A percentile compares a stretch with the other conserved stretches of the same genome.
Evolutionary conservation across 768 basidiomycete species (phyloP).

Genomic region (Ramaria sp.): DNA sequence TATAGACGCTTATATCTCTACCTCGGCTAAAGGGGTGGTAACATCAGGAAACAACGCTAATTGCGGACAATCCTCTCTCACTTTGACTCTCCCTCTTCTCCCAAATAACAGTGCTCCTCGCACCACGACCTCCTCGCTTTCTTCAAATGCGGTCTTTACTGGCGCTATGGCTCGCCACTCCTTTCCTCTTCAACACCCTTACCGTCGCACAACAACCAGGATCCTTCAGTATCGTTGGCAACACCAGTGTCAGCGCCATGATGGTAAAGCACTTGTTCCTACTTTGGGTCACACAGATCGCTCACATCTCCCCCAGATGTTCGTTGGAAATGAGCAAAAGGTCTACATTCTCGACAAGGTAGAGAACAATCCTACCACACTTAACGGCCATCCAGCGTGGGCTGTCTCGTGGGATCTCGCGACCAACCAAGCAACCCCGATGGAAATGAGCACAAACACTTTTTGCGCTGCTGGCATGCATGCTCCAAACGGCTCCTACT

Average conservation of each 20-base stretch:
- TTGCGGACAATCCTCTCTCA: background rate
- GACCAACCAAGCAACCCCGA: slow-evolving; percentile 43
- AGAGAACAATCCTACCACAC: slow-evolving; percentile 57
- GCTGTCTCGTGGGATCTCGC: slow-evolving; percentile 63
- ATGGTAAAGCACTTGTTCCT: slow-evolving; percentile 29
- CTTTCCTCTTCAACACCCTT: background rate
- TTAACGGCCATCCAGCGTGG: slow-evolving; percentile 61
- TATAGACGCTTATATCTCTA: too few species aligned
- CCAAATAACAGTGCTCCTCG: background rate
- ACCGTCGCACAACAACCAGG: slow-evolving; percentile 18
- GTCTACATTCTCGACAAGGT: slow-evolving; percentile 92
- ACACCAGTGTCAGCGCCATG: slow-evolving; percentile 41
- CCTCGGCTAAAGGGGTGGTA: too few species aligned
- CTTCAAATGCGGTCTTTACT: slow-evolving; percentile 2
- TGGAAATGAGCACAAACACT: slow-evolving; percentile 64
- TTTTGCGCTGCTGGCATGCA: slow-evolving; percentile 83
- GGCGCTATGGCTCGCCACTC: slow-evolving; percentile 4
- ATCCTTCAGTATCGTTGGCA: slow-evolving; percentile 34
- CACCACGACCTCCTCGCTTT: background rate
- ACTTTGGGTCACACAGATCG: background rate
- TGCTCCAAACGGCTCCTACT: slow-evolving; percentile 67
- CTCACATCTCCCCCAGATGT: slow-evolving; percentile 40
- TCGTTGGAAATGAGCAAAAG: slow-evolving; percentile 66
- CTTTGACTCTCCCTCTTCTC: background rate
- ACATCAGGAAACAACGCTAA: too few species aligned